phyloP scores from a whole-genome alignment of 1,284 basidiomycete genomes.

The Sporisorium reilianum region DNA sequence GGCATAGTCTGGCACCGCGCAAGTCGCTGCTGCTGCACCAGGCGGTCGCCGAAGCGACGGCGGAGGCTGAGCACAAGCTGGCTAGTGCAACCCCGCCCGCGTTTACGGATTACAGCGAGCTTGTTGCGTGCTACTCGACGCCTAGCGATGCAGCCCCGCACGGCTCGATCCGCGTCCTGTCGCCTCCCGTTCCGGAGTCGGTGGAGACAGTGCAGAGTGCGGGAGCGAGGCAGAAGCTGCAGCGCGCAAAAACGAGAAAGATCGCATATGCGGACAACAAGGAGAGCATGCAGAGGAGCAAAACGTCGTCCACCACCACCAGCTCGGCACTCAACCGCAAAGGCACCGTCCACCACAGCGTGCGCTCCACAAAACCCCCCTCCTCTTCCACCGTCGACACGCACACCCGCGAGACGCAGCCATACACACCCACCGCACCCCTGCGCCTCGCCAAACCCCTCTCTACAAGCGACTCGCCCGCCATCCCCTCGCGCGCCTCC shows the following conservation, averaged over 20 bases:
- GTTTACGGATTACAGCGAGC: constrained; percentile 36
- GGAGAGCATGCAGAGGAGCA: constrained; percentile 21
- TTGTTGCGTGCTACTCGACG: constrained; percentile 42
- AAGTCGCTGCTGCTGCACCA: constrained; percentile 30
- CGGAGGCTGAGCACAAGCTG: not conserved
- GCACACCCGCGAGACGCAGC: too few relatives aligned
- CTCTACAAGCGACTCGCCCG: not conserved
- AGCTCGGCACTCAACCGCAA: constrained; percentile 14
- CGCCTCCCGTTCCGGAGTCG: not conserved
- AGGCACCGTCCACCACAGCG: constrained; percentile 20
- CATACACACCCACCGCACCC: constrained; percentile 17
- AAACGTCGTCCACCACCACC: constrained; percentile 20
- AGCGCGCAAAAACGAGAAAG: constrained; percentile 37
- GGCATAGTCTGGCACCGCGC: constrained; percentile 2
- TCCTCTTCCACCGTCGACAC: too few relatives aligned
- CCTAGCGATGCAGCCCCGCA: constrained; percentile 16
- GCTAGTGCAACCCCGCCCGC: constrained; percentile 11
- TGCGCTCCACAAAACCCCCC: not conserved
- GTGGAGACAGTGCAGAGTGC: not conserved
- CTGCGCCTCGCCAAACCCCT: constrained; percentile 13
- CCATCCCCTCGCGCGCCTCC: constrained; percentile 20
- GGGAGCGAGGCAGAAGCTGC: constrained; percentile 27
- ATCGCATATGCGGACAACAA: not conserved
- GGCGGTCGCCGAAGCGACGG: constrained; percentile 7
- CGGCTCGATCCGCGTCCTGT: constrained; percentile 9